phyloP scores from a whole-genome alignment of 371 early-diverging fungal species.

The Blakeslea trispora region DNA sequence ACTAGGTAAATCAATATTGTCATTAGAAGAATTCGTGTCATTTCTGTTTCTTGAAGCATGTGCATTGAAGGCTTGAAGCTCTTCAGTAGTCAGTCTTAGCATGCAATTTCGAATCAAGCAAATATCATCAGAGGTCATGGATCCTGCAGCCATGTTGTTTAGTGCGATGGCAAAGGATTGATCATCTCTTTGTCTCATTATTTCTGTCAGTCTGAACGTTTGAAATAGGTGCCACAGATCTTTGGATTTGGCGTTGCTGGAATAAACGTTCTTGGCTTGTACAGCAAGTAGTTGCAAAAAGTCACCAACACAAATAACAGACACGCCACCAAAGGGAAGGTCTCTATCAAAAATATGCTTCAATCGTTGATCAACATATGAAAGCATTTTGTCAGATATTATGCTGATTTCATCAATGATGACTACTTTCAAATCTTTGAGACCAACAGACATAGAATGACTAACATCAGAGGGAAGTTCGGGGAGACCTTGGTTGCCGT shows the following conservation, averaged over 20 bases:
- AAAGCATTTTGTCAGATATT: not conserved
- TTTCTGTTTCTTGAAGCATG: too few species aligned
- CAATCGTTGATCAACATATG: not conserved
- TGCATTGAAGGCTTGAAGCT: too few species aligned
- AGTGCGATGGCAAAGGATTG: conserved; percentile 4
- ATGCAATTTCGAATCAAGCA: too few species aligned
- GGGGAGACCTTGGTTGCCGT: too few species aligned
- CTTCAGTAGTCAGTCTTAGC: too few species aligned
- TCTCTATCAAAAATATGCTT: not conserved
- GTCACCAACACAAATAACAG: conserved; percentile 12
- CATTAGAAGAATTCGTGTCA: too few species aligned
- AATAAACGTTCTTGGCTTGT: not conserved
- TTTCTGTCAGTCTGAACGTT: conserved; percentile 4
- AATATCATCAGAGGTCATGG: too few species aligned
- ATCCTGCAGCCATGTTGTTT: conserved; percentile 8
- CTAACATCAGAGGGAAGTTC: not conserved
- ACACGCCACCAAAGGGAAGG: not conserved
- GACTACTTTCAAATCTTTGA: not conserved
- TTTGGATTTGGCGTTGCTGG: not conserved
- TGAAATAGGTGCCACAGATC: conserved; percentile 5
- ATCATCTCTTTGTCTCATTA: conserved; percentile 17
- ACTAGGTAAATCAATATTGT: too few species aligned
- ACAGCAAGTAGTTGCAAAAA: conserved; percentile 16
- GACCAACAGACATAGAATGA: not conserved
- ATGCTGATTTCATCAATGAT: conserved; percentile 5